Percentiles rank a stretch among this genome's conserved stretches.
Evolutionary conservation across 306 rosid genomes (phyloP).

Genomic region (Vigna radiata): DNA sequence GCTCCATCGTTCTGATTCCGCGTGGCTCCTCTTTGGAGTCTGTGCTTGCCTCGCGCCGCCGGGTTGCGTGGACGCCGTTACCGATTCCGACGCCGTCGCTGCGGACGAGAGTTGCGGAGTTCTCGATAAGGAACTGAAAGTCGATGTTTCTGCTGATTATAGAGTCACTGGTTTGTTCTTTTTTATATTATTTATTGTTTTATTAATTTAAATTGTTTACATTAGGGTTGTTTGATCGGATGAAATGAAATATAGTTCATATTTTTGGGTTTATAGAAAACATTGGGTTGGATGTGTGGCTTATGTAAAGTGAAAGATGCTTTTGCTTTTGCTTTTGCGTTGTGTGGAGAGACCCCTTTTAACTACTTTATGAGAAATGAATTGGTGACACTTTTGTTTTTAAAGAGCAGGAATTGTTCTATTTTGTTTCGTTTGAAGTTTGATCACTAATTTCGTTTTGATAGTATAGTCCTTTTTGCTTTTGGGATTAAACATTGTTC

Average conservation of each 20-base stretch:
- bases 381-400: not conserved
- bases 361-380: conserved; percentile 19
- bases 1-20: conserved; percentile 90
- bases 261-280: not conserved
- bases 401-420: not conserved
- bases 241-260: not conserved
- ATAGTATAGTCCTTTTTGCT: not conserved
- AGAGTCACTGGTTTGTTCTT: conserved; percentile 68
- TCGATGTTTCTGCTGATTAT: conserved; percentile 61
- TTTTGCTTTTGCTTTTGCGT: conserved; percentile 33
- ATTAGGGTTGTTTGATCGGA: not conserved
- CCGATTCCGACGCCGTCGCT: conserved; percentile 17
- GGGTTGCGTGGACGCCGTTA: not conserved
- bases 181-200: not conserved
- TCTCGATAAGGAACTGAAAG: conserved; percentile 15
- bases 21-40: conserved; percentile 91
- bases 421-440: conserved; percentile 3
- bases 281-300: not conserved
- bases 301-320: not conserved
- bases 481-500: not conserved
- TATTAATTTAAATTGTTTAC: not conserved
- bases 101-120: not conserved
- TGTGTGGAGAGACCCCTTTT: conserved; percentile 15
- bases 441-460: not conserved
- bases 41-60: conserved; percentile 82